These are phyloP conservation scores for Phlebopus sp. DNA, from an alignment of 1,284 basidiomycete genomes.

Conservation along the genomic window DNA sequence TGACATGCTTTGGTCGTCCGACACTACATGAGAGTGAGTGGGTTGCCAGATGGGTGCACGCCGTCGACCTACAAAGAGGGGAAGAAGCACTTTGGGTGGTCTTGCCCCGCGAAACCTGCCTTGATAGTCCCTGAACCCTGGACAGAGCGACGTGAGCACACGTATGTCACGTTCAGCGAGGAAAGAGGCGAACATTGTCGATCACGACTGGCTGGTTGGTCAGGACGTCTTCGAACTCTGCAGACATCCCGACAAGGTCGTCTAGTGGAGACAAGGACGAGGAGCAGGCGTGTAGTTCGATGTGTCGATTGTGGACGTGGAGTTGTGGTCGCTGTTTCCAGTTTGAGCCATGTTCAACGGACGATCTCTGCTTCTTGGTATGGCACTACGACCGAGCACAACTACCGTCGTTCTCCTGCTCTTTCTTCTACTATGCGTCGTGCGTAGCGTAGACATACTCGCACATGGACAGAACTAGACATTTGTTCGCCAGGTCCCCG, in stretches of 20 bases:
- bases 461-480: slow-evolving; percentile 10
- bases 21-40: slow-evolving; percentile 53
- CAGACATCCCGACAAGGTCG: slow-evolving; percentile 50
- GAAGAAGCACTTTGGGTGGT: slow-evolving; percentile 98
- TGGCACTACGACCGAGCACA: slow-evolving; percentile 20
- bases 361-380: slow-evolving; percentile 3
- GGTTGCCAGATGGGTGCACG: slow-evolving; percentile 19
- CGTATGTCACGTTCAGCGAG: slow-evolving; percentile 17
- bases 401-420: slow-evolving; percentile 18
- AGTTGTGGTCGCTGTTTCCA: slow-evolving; percentile 8
- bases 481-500: slow-evolving; percentile 39
- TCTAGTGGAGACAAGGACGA: slow-evolving; percentile 5
- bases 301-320: too few species aligned
- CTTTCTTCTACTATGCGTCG: slow-evolving; percentile 21
- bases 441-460: slow-evolving; percentile 21
- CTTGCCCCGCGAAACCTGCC: slow-evolving; percentile 96
- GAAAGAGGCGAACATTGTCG: slow-evolving; percentile 76
- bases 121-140: slow-evolving; percentile 97
- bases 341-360: slow-evolving; percentile 20
- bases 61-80: slow-evolving; percentile 85
- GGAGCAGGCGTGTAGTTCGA: neutral
- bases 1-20: slow-evolving; percentile 91
- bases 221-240: slow-evolving; percentile 86
- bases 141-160: slow-evolving; percentile 20
- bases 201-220: slow-evolving; percentile 94